Conservation (phyloP, 805 yeast species). For the Cyberlindnera samutprakarnensis region DNA sequence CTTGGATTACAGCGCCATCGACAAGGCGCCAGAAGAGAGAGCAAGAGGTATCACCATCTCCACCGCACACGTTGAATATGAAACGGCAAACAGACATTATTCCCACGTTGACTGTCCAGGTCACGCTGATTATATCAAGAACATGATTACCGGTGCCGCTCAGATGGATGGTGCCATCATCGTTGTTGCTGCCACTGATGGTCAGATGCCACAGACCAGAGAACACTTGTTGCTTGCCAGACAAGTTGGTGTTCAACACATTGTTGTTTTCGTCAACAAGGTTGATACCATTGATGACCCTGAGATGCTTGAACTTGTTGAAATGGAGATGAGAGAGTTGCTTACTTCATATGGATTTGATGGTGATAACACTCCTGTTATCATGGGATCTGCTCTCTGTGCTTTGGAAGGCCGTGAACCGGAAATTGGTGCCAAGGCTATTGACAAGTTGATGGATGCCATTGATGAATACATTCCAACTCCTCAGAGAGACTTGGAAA, state of each 20-base stretch:
- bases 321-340: slow-evolving; percentile 99
- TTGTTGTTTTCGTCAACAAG: slow-evolving; percentile 97
- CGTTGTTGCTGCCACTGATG: slow-evolving; percentile 98
- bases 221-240: slow-evolving; percentile 97
- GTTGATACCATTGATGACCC: slow-evolving; percentile 97
- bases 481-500: slow-evolving; percentile 91
- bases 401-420: slow-evolving; percentile 85
- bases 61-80: slow-evolving; percentile 96
- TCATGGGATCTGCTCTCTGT: slow-evolving; percentile 98
- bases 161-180: slow-evolving; percentile 99
- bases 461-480: slow-evolving; percentile 95
- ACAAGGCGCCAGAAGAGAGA: slow-evolving; percentile 98
- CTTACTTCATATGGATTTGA: slow-evolving; percentile 88
- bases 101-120: slow-evolving; percentile 99
- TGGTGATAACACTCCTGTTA: slow-evolving; percentile 96
- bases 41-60: slow-evolving; percentile 99
- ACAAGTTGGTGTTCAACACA: slow-evolving; percentile 98
- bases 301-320: slow-evolving; percentile 98
- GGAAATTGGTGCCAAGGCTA: slow-evolving; percentile 86
- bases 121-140: slow-evolving; percentile 97
- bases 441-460: slow-evolving; percentile 77
- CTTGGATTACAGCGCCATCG: slow-evolving; percentile 89
- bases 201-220: slow-evolving; percentile 99
- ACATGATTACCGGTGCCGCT: slow-evolving; percentile 99
- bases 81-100: slow-evolving; percentile 90